Percentiles rank a stretch among this genome's conserved stretches.
These are phyloP conservation scores for Blastobotrys illinoisensis DNA, from an alignment of 1,139 yeast genomes.

Conservation along the genomic window DNA sequence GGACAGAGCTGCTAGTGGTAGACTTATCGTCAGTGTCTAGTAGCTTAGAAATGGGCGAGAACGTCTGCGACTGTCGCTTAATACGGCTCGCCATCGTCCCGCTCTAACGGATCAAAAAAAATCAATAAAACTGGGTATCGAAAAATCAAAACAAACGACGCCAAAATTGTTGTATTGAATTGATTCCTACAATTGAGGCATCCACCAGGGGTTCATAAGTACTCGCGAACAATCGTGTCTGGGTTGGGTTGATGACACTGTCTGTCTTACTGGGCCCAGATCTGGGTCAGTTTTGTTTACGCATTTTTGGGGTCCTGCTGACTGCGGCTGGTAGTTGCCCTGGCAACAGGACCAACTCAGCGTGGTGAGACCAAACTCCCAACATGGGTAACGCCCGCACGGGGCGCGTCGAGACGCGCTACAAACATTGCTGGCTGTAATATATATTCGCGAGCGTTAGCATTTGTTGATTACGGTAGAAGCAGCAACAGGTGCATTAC, in stretches of 20 bases:
- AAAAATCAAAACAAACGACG: neutral
- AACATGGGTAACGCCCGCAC: neutral
- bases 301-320: neutral
- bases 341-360: neutral
- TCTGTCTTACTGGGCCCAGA: neutral
- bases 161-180: neutral
- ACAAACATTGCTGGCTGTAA: too few species aligned
- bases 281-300: neutral
- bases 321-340: neutral
- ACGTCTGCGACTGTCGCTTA: conserved; percentile 10
- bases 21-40: conserved; percentile 4
- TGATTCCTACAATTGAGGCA: neutral
- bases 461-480: too few species aligned
- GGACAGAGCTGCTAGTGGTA: conserved; percentile 14
- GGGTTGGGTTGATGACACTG: neutral
- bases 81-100: neutral
- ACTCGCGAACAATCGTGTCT: neutral
- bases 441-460: too few species aligned
- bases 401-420: neutral
- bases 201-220: neutral
- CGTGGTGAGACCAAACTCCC: too few species aligned
- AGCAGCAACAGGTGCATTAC: too few species aligned
- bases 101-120: neutral
- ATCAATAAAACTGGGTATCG: neutral
- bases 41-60: conserved; percentile 13